Evolutionary conservation across 306 rosid genomes (phyloP).

Genomic region (Erythrophleum fordii): DNA sequence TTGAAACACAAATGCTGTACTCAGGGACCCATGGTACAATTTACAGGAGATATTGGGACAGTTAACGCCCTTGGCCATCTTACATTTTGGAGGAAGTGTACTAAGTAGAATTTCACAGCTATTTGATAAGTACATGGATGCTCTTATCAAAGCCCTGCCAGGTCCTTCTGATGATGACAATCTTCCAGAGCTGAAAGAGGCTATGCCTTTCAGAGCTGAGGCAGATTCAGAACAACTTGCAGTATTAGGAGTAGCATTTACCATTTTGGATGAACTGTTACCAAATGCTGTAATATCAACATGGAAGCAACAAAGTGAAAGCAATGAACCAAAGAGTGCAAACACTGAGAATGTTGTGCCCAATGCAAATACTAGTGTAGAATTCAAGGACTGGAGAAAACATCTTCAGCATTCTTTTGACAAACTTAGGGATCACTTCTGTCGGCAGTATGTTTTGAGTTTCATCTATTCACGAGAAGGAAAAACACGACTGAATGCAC

Average conservation of each 20-base stretch:
- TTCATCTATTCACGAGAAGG: conserved; percentile 99
- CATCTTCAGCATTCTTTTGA: conserved; percentile 93
- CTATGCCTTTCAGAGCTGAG: conserved; percentile 77
- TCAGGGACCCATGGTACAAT: conserved; percentile 34
- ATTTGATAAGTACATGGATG: conserved; percentile 90
- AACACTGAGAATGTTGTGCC: conserved; percentile 52
- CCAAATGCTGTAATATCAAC: conserved; percentile 74
- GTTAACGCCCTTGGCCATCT: conserved; percentile 65
- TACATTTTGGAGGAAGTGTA: conserved; percentile 87
- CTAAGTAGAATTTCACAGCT: conserved; percentile 70
- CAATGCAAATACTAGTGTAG: conserved; percentile 58
- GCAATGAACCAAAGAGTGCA: conserved; percentile 58
- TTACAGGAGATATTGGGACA: conserved; percentile 92
- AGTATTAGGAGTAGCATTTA: conserved; percentile 85
- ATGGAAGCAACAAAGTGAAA: conserved; percentile 70
- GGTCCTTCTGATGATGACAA: conserved; percentile 93
- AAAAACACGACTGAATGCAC: conserved; percentile 80
- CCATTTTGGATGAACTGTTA: conserved; percentile 81
- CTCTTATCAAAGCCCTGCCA: conserved; percentile 79
- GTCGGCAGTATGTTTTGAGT: conserved; percentile 83
- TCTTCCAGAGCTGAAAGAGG: conserved; percentile 81
- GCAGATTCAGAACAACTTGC: conserved; percentile 97
- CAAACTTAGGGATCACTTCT: conserved; percentile 94
- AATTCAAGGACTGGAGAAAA: conserved; percentile 94
- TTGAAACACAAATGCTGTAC: conserved; percentile 21